Evolutionary conservation across 2,329 filamentous ascomycete genomes (phyloP).

Genomic region (Phialophora tarda): DNA sequence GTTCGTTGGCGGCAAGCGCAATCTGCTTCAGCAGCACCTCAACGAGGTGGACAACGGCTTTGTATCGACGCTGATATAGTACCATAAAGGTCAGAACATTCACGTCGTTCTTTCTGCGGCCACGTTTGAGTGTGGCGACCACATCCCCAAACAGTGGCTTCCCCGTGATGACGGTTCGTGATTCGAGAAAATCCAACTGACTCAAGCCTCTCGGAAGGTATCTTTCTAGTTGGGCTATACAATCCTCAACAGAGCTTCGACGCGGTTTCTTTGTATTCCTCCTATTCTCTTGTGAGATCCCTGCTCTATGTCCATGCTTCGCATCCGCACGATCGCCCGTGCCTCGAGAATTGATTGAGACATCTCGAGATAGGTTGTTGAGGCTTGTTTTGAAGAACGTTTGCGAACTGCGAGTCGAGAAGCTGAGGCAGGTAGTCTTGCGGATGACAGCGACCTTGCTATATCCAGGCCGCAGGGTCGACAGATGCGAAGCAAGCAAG

Average conservation of each 20-base stretch:
- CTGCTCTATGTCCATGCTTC: conserved; percentile 6
- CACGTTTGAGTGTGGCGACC: conserved; percentile 43
- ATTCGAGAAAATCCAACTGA: conserved; percentile 18
- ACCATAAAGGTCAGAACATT: conserved; percentile 51
- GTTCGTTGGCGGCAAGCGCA: conserved; percentile 36
- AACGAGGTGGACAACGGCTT: conserved; percentile 48
- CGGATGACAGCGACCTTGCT: not conserved
- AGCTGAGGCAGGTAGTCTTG: not conserved
- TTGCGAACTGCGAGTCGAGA: conserved; percentile 4
- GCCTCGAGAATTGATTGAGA: not conserved
- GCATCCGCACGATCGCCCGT: not conserved
- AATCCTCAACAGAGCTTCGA: conserved; percentile 41
- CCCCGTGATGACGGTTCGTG: conserved; percentile 16
- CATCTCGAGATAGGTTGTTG: conserved; percentile 11
- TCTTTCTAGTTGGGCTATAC: conserved; percentile 46
- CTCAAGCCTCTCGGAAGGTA: conserved; percentile 44
- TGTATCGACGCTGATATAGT: conserved; percentile 49
- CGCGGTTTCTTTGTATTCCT: conserved; percentile 23
- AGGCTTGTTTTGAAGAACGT: not conserved
- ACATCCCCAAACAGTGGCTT: conserved; percentile 42
- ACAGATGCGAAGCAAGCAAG: conserved; percentile 14
- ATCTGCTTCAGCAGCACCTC: conserved; percentile 48
- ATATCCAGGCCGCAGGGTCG: conserved; percentile 6
- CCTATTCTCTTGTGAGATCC: conserved; percentile 6
- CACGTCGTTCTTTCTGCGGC: conserved; percentile 41